phyloP scores from a whole-genome alignment of 176 grass and related monocot genomes.

The Tillandsia leiboldiana region DNA sequence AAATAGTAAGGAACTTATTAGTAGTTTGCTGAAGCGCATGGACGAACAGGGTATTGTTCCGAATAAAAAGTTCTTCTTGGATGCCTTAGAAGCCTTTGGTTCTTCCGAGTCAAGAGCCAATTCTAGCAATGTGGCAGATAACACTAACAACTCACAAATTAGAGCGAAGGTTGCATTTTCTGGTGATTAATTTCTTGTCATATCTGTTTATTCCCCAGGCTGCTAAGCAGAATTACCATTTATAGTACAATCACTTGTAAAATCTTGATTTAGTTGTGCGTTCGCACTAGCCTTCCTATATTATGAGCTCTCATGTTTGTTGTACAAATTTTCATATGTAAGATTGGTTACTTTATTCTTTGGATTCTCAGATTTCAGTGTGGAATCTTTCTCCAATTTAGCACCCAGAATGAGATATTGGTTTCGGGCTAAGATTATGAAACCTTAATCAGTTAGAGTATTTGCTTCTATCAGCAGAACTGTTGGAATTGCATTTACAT shows the following conservation, averaged over 20 bases:
- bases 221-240: neutral
- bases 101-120: slow-evolving; percentile 21
- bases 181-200: neutral
- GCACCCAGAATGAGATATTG: too few relatives aligned
- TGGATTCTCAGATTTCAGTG: too few relatives aligned
- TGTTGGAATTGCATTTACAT: too few relatives aligned
- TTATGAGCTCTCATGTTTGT: too few relatives aligned
- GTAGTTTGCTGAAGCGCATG: slow-evolving; percentile 74
- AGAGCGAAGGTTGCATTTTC: slow-evolving; percentile 8
- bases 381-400: too few relatives aligned
- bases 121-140: slow-evolving; percentile 24
- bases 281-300: neutral
- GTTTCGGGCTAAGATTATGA: too few relatives aligned
- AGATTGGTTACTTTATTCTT: too few relatives aligned
- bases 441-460: too few relatives aligned
- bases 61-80: slow-evolving; percentile 83
- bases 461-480: too few relatives aligned
- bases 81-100: slow-evolving; percentile 68
- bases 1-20: slow-evolving; percentile 52
- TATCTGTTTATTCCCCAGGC: neutral
- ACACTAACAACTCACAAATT: slow-evolving; percentile 17
- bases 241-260: neutral
- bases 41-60: slow-evolving; percentile 68
- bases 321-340: too few relatives aligned
- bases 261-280: neutral